Evolutionary conservation across 2,329 filamentous ascomycete genomes (phyloP).

Genomic region (Ceratocystis eucalypticola): DNA sequence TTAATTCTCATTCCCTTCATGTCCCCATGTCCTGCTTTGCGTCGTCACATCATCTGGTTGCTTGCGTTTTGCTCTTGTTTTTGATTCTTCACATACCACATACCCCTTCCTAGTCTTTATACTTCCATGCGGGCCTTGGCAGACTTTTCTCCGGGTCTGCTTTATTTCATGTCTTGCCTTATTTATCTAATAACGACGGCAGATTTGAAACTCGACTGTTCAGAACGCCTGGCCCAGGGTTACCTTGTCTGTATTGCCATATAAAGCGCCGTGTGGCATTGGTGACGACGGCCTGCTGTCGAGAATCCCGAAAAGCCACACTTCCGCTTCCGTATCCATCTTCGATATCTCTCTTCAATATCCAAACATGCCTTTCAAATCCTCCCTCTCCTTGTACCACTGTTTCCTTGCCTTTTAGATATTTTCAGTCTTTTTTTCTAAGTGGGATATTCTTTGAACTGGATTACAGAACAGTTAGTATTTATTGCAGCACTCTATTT

Average conservation of each 20-base stretch:
- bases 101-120: slow-evolving; percentile 6
- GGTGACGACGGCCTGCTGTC: too few species aligned
- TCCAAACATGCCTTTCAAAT: slow-evolving; percentile 10
- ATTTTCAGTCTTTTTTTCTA: background rate
- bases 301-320: too few species aligned
- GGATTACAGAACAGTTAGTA: background rate
- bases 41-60: slow-evolving; percentile 15
- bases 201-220: too few species aligned
- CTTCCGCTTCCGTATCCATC: background rate
- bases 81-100: slow-evolving; percentile 11
- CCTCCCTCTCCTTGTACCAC: background rate
- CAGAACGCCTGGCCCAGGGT: too few species aligned
- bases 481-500: background rate
- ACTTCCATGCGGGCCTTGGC: background rate
- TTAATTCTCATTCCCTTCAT: slow-evolving; percentile 19
- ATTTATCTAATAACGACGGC: too few species aligned
- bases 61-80: slow-evolving; percentile 4
- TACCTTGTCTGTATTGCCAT: too few species aligned
- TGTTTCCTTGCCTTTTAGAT: background rate
- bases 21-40: slow-evolving; percentile 14
- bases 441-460: background rate
- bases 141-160: too few species aligned
- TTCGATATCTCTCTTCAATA: slow-evolving; percentile 15
- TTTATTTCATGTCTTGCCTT: too few species aligned
- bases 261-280: too few species aligned